phyloP scores from a whole-genome alignment of 225 moss, liverwort and hornwort species.

The Neckera pumila region DNA sequence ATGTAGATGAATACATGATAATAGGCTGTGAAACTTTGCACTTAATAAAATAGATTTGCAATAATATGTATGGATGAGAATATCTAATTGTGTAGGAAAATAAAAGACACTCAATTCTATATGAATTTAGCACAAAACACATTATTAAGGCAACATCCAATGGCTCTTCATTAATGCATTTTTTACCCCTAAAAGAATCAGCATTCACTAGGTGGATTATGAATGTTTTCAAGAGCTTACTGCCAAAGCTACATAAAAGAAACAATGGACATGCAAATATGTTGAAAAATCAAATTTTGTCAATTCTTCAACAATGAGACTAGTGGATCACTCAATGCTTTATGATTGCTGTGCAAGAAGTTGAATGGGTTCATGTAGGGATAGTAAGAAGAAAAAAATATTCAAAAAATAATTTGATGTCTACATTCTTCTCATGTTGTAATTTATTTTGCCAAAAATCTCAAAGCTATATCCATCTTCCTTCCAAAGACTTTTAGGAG shows the following conservation, averaged over 20 bases:
- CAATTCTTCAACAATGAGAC: not conserved
- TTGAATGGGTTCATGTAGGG: not conserved
- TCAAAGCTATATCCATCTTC: not conserved
- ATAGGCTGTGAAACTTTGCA: rapidly evolving
- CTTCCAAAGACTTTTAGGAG: rapidly evolving
- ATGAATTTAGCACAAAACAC: not conserved
- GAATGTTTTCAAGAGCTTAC: not conserved
- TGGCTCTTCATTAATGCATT: not conserved
- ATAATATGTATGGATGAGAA: not conserved
- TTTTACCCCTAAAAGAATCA: rapidly evolving
- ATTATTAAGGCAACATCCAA: not conserved
- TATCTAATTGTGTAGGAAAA: not conserved
- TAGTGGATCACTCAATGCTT: not conserved
- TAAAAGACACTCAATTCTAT: not conserved
- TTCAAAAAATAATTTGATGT: not conserved
- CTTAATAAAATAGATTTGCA: not conserved
- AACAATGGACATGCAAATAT: not conserved
- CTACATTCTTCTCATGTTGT: not conserved
- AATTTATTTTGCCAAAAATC: not conserved
- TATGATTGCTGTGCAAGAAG: not conserved
- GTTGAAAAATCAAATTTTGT: not conserved
- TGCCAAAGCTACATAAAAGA: not conserved
- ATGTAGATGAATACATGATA: rapidly evolving
- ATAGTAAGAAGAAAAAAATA: not conserved
- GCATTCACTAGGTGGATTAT: not conserved